Percentiles rank a stretch among this genome's conserved stretches.
Evolutionary conservation across 176 grass and related monocot genomes (phyloP).

Genomic region (Secale cereale): DNA sequence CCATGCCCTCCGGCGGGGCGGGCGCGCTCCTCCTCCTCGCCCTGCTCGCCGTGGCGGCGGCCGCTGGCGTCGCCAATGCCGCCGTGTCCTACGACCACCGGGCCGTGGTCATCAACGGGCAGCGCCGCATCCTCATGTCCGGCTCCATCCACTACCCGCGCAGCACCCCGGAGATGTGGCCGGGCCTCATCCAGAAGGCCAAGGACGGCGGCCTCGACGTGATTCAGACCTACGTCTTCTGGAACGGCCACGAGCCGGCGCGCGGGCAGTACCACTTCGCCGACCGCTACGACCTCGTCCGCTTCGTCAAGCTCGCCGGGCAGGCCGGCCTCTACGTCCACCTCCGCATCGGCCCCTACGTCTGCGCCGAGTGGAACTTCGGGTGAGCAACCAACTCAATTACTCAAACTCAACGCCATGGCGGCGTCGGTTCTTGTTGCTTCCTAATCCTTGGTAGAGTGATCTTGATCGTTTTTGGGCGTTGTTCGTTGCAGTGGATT

Average conservation of each 20-base stretch:
- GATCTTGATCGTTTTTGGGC: neutral
- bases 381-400: constrained; percentile 26
- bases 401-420: neutral
- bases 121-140: constrained; percentile 78
- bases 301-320: constrained; percentile 77
- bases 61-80: constrained; percentile 33
- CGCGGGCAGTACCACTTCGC: constrained; percentile 87
- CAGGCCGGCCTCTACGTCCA: constrained; percentile 86
- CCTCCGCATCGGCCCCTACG: constrained; percentile 93
- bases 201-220: constrained; percentile 93
- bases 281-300: constrained; percentile 91
- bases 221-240: constrained; percentile 95
- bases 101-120: constrained; percentile 63
- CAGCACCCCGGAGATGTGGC: constrained; percentile 99
- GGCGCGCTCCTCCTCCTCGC: constrained; percentile 8
- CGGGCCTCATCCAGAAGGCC: constrained; percentile 90
- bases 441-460: neutral
- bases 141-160: constrained; percentile 99
- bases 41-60: neutral
- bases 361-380: constrained; percentile 95
- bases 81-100: constrained; percentile 75
- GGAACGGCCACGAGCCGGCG: constrained; percentile 91
- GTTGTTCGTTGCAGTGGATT: constrained; percentile 72
- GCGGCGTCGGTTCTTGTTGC: neutral
- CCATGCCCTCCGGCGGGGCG: constrained; percentile 33